Evolutionary conservation across 2,329 filamentous ascomycete species (phyloP), one percentile per base, ranked within the genome.

Genomic region (Alternaria infectoria): DNA sequence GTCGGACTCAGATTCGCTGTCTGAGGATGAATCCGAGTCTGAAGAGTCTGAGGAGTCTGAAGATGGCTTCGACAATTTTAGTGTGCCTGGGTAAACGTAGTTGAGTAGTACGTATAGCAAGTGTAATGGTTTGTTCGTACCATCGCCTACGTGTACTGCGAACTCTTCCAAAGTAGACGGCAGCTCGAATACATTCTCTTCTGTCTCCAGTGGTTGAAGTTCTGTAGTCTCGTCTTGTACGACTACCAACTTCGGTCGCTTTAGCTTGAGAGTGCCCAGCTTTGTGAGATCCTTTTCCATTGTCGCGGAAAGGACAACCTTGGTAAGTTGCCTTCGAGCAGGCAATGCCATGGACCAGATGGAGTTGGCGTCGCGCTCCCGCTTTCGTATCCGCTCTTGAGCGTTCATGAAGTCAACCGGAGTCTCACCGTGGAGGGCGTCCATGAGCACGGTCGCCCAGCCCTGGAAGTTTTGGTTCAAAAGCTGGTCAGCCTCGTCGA

Each of bases 401-500:
- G 84, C 81, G 23, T 85, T 84, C 68, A 85, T 85, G 2, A 81
- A 77, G 45, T 83, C 83, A 3, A 67, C 64, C 7, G 69, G 70
- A 8, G 77, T 79, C 65, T 92, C 83, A 47, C 83, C 82, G 15
- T 89, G 87, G 74, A 88, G 69, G 3, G 83, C 83, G 21, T 79
- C 78, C 72, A 93, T 90, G 7, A 96, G 87, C 0, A 90, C 82
- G 44, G 89, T 88, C 4, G 96, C 84, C 94, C 94, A 97, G 73
- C 95, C 91, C 77, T 97, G 94, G 79, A 96, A 97, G 74, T 91
- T 94, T 78, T 98, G 93, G 46, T 94, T 91, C 6, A 98, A 86
- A 12, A 98, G 83, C 75, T 96, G 93, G 79, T 98, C 95, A 11
- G 95, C 96, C 81, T 98, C 95, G 73, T 98, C 95, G 49, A 97